Base-by-base conservation (phyloP, 2,329 filamentous ascomycete genomes). In the Pseudogymnoascus destructans region DNA sequence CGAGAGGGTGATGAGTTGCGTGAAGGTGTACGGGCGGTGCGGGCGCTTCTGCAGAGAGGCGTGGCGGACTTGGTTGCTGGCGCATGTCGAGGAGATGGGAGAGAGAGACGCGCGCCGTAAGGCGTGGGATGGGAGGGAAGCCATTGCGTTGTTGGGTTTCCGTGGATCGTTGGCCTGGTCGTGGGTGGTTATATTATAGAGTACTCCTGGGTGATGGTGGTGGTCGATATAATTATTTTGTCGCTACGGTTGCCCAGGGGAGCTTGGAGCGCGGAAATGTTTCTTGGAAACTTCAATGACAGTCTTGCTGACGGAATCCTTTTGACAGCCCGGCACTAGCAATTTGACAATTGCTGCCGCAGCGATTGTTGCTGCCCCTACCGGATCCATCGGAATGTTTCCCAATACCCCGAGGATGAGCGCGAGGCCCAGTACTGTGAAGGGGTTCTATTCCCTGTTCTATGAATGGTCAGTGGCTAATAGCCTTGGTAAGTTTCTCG, bases 1-100 rank as follows among this genome's bases (percentile, higher is more conserved):
- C 38, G 86, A 89, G 63, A 97, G 85, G 58, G 90, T 91, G 64
- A 98, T 79, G 61, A 98, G 81, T 74, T 98, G 93, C n/a, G 92
- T 96, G 78, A 96, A 97, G 65, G 86, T 89, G 78, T 96, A 97
- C 40, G 93, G 92, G 5, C 91, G 83, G 68, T 90, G 87, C n/a
- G 90, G 90, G 13, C 93, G 89, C 62, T 80, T 80, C 69, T 97
- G 81, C 63, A 95, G 86, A 21, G 87, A 90, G 57, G 93, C 93
- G 70, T 89, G 82, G 61, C 90, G 85, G 52, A 64, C 58, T 63
- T 69, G 66, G 15, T 46, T 23, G 7, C 36, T 40, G 38, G 23
- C 42, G 25, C 30, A 27, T 9, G 38, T 19, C 5, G 17, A 57
- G 15, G 59, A 58, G 23, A 63, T 46, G 38, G 57, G 54, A 2